Percentiles rank a stretch among this genome's conserved stretches.
Conservation (phyloP, 139 green algal species). For the Nannochloris sp. region DNA sequence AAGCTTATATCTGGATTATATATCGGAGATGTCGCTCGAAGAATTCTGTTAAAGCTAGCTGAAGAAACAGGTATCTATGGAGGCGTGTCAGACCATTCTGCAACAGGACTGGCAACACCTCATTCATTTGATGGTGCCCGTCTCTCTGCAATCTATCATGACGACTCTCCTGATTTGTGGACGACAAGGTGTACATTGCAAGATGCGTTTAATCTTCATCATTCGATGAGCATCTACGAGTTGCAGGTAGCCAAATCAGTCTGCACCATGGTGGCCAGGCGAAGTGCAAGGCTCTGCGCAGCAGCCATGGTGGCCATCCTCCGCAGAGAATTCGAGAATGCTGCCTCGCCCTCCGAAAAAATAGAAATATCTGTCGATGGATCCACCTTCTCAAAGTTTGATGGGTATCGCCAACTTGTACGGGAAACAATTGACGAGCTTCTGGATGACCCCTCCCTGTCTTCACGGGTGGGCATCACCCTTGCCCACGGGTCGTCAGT, state of each 20-base stretch:
- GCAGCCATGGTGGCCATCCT: constrained; percentile 47
- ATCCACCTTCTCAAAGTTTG: constrained; percentile 50
- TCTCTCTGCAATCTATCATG: constrained; percentile 41
- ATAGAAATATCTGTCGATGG: constrained; percentile 57
- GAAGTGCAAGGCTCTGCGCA: constrained; percentile 51
- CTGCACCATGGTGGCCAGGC: constrained; percentile 49
- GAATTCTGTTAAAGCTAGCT: constrained; percentile 53
- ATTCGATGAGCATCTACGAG: neutral
- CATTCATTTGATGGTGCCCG: constrained; percentile 24
- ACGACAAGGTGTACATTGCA: constrained; percentile 15
- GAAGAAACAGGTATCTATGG: constrained; percentile 38
- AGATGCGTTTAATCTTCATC: constrained; percentile 2
- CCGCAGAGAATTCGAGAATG: neutral
- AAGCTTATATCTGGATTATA: constrained; percentile 86
- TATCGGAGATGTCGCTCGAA: constrained; percentile 73
- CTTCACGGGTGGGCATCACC: constrained; percentile 7
- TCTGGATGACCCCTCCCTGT: constrained; percentile 16
- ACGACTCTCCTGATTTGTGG: constrained; percentile 18
- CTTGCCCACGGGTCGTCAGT: constrained; percentile 20
- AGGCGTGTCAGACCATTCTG: constrained; percentile 1
- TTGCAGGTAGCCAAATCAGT: constrained; percentile 47
- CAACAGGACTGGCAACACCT: constrained; percentile 6
- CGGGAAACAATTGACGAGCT: constrained; percentile 12
- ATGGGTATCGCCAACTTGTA: constrained; percentile 11
- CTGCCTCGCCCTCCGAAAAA: neutral